phyloP scores from a whole-genome alignment of 768 basidiomycete species.

The Lactarius sanguifluus region DNA sequence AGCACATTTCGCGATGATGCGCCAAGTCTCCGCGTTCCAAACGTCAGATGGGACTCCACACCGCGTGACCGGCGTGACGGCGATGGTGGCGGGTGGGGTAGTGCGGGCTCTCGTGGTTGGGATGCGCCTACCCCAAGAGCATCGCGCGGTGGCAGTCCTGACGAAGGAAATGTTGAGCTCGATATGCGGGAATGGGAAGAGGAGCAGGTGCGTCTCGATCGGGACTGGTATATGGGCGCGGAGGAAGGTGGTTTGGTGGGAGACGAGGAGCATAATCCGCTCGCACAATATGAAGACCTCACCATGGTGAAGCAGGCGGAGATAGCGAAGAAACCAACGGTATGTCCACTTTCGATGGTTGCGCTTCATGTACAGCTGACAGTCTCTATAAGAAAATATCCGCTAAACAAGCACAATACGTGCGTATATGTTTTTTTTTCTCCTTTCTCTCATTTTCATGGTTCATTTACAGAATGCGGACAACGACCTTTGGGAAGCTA shows the following conservation, averaged over 20 bases:
- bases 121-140: constrained; percentile 82
- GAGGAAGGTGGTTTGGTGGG: constrained; percentile 85
- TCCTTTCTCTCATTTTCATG: neutral
- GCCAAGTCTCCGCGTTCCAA: constrained; percentile 86
- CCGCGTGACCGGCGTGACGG: constrained; percentile 58
- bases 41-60: constrained; percentile 93
- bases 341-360: constrained; percentile 38
- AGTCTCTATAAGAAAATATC: constrained; percentile 67
- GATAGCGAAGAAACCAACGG: constrained; percentile 72
- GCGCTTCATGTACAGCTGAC: constrained; percentile 28
- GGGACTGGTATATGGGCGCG: constrained; percentile 95
- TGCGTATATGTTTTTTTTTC: constrained; percentile 43
- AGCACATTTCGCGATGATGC: constrained; percentile 52
- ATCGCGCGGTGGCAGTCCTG: constrained; percentile 65
- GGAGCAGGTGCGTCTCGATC: constrained; percentile 86
- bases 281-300: constrained; percentile 91
- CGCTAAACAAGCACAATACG: constrained; percentile 95
- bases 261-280: constrained; percentile 90
- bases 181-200: constrained; percentile 96
- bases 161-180: constrained; percentile 60
- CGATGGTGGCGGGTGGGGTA: constrained; percentile 65
- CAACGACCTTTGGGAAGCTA: constrained; percentile 98
- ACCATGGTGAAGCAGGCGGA: constrained; percentile 66
- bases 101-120: constrained; percentile 57
- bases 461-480: constrained; percentile 75